Conservation (phyloP, 768 basidiomycete genomes). For the Boletus rex-veris region DNA sequence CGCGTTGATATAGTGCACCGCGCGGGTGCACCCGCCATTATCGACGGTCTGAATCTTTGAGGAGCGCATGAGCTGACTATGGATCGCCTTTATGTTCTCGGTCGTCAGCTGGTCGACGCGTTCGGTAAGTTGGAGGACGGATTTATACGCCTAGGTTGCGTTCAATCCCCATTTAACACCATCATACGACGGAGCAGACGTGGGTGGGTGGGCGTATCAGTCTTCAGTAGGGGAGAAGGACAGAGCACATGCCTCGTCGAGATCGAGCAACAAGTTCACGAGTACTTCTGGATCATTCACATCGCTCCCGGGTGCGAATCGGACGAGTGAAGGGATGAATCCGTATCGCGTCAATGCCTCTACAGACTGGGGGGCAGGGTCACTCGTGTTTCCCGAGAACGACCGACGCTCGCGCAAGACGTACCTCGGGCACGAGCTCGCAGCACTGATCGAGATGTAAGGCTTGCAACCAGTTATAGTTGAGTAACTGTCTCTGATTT, state of each 20-base stretch:
- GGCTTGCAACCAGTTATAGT: constrained; percentile 31
- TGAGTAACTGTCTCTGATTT: constrained; percentile 28
- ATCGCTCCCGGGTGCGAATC: constrained; percentile 22
- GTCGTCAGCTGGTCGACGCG: constrained; percentile 26
- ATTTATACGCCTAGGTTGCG: constrained; percentile 22
- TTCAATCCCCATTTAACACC: background rate
- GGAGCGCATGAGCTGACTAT: constrained; percentile 29
- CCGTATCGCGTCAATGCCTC: constrained; percentile 26
- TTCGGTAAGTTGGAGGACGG: constrained; percentile 22
- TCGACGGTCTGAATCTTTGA: constrained; percentile 29
- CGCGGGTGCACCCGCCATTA: background rate
- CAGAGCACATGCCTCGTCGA: constrained; percentile 23
- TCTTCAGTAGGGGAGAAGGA: background rate
- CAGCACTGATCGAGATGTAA: constrained; percentile 29
- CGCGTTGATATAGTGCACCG: constrained; percentile 29
- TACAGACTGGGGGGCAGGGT: constrained; percentile 18
- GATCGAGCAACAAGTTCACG: constrained; percentile 18
- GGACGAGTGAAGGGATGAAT: constrained; percentile 23
- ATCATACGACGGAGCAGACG: background rate
- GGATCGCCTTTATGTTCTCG: constrained; percentile 28
- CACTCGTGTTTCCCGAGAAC: background rate
- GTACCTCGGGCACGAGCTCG: constrained; percentile 17
- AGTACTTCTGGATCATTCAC: constrained; percentile 23
- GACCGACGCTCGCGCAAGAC: background rate
- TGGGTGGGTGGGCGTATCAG: background rate